These are phyloP conservation scores for Dissoconium aciculare DNA, from an alignment of 2,329 filamentous ascomycete genomes.

Conservation along the genomic window DNA sequence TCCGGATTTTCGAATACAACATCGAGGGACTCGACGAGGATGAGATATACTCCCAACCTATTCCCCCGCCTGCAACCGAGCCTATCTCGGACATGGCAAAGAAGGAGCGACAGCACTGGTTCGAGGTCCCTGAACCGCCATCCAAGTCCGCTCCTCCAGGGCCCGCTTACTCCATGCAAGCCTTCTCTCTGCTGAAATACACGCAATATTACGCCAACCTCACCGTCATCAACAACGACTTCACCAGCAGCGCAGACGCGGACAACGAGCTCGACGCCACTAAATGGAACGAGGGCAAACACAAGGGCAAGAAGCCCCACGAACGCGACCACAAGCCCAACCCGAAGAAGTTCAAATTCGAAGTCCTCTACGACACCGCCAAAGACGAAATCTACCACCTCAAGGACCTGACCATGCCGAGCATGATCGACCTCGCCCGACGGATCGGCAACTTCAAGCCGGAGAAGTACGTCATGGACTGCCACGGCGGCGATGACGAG, in stretches of 20 bases:
- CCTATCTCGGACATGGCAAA: constrained; percentile 30
- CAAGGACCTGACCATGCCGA: constrained; percentile 70
- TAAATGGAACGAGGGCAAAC: constrained; percentile 51
- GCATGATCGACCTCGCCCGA: constrained; percentile 63
- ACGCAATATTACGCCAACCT: constrained; percentile 90
- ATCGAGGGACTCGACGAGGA: constrained; percentile 53
- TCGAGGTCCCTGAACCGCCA: constrained; percentile 51
- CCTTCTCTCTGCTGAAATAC: constrained; percentile 63
- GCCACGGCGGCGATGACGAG: constrained; percentile 15
- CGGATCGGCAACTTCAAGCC: constrained; percentile 49
- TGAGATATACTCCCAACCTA: neutral
- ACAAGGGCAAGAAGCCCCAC: constrained; percentile 42
- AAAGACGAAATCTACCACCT: constrained; percentile 61
- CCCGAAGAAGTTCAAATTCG: constrained; percentile 52
- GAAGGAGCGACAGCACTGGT: constrained; percentile 37
- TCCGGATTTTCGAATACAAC: constrained; percentile 80
- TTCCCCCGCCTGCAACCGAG: constrained; percentile 15
- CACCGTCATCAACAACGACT: constrained; percentile 71
- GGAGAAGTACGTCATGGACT: constrained; percentile 9
- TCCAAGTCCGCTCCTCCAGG: constrained; percentile 60
- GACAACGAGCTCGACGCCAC: constrained; percentile 18
- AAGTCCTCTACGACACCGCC: constrained; percentile 77
- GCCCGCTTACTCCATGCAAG: constrained; percentile 77
- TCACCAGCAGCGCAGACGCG: constrained; percentile 22
- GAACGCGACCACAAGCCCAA: constrained; percentile 37